Evolutionary conservation across 192 early-diverging fungal species (phyloP), one percentile per base, ranked within the genome.

Genomic region (Chytriomyces sp.): DNA sequence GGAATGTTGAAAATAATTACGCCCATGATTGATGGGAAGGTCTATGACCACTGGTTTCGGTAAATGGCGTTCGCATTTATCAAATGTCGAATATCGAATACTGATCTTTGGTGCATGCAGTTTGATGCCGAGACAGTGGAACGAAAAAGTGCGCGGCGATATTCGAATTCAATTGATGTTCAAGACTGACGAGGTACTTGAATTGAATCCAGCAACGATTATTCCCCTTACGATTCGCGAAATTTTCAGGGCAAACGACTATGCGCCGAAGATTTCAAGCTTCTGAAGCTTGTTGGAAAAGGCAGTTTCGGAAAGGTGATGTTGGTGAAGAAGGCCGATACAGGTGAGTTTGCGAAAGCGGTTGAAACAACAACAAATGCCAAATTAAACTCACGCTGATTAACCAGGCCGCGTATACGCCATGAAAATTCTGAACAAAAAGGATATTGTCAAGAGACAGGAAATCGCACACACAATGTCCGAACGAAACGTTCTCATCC

Each of bases 401-500:
- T 45, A 28, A 43, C 16, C 46, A 28, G 89, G 89, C 77, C 94
- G 96, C 63, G 96, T 98, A 81, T 99, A 97, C 82, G 96, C 97
- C 65, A 94, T 99, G 94, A 98, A 98, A 82, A 94, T 96, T 50
- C 85, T 98, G 43, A 89, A 89, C 47, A 99, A 99, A 85, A 91
- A 92, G 45, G 92, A 97, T 82, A 97, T 98, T 74, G 93, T 99
- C 35, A 93, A 95, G 63, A 90, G 94, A 23, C 91, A 91, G 0
- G 95, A 99, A 81, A 94, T 99, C 26, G 91, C 92, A 18, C 97
- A 99, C 77, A 99, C 95, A 10, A 85, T 97, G 75, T 93, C 95
- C 28, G 97, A 99, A 80, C 88, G 94, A 70, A 95, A 91, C 24
- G 94, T 98, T 35, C 87, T 98, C 23, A 93, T 93, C 28, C 90